Evolutionary conservation across 2,329 filamentous ascomycete genomes (phyloP).

Genomic region (Neurospora crassa): DNA sequence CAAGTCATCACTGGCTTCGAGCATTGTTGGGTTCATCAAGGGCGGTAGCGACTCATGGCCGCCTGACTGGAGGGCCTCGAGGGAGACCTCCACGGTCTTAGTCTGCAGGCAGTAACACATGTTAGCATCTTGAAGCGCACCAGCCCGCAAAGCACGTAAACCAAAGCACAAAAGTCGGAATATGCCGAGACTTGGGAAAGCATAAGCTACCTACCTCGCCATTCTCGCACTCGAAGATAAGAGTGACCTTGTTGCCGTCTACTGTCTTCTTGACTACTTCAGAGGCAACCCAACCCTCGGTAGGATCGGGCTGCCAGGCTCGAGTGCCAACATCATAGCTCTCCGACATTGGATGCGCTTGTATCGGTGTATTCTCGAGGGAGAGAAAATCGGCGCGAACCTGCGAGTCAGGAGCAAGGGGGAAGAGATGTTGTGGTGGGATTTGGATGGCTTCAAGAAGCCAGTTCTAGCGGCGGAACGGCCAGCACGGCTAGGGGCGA

Average conservation of each 20-base stretch:
- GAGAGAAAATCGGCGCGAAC: conserved; percentile 11
- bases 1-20: conserved; percentile 96
- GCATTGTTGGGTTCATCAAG: conserved; percentile 94
- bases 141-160: conserved; percentile 1
- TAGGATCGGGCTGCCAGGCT: conserved; percentile 95
- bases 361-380: conserved; percentile 8
- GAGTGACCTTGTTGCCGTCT: conserved; percentile 75
- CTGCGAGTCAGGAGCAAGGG: conserved; percentile 9
- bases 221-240: conserved; percentile 85
- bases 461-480: conserved; percentile 15
- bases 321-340: conserved; percentile 93
- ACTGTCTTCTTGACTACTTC: conserved; percentile 81
- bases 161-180: not conserved
- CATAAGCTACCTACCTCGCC: conserved; percentile 59
- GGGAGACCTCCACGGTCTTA: conserved; percentile 69
- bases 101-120: conserved; percentile 39
- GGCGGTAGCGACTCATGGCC: conserved; percentile 75
- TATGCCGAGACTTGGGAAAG: not conserved
- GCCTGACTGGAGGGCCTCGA: conserved; percentile 65
- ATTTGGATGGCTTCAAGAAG: conserved; percentile 13
- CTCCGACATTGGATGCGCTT: conserved; percentile 61
- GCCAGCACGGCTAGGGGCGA: conserved; percentile 12
- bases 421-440: conserved; percentile 1
- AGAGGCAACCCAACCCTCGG: conserved; percentile 95
- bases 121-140: conserved; percentile 7